Conservation (phyloP, 208 protist genomes). For the Naegleria gruberi region DNA sequence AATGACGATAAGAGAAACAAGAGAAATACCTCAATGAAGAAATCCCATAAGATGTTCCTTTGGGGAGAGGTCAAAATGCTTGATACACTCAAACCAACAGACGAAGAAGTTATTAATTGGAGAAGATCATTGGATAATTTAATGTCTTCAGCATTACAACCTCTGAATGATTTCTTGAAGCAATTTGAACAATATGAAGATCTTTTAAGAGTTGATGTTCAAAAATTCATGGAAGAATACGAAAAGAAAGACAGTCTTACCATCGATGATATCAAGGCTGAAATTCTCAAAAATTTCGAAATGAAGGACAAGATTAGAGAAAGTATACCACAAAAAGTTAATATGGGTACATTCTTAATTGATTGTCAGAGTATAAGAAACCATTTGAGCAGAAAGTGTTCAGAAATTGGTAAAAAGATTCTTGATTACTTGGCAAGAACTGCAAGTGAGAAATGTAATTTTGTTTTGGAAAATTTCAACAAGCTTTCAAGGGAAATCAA, state of each 20-base stretch:
- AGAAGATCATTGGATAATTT: not conserved
- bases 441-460: constrained; percentile 18
- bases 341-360: constrained; percentile 45
- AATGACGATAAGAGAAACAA: not conserved
- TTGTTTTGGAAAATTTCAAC: constrained; percentile 27
- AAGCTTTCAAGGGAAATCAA: constrained; percentile 32
- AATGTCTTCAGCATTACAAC: not conserved
- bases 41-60: not conserved
- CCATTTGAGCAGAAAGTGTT: constrained; percentile 35
- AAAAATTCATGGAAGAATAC: constrained; percentile 1
- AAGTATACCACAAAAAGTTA: constrained; percentile 35
- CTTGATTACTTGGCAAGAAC: constrained; percentile 30
- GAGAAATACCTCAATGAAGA: not conserved
- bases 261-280: constrained; percentile 27
- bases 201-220: not conserved
- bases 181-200: not conserved
- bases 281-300: constrained; percentile 21
- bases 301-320: constrained; percentile 29
- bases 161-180: not conserved
- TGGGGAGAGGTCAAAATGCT: not conserved
- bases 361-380: constrained; percentile 35
- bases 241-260: constrained; percentile 24
- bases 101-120: not conserved
- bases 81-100: not conserved
- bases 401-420: constrained; percentile 35